Evolutionary conservation across 1,139 yeast genomes (phyloP), one percentile per base, ranked within the genome.

Genomic region (Waltiozyma sp.): DNA sequence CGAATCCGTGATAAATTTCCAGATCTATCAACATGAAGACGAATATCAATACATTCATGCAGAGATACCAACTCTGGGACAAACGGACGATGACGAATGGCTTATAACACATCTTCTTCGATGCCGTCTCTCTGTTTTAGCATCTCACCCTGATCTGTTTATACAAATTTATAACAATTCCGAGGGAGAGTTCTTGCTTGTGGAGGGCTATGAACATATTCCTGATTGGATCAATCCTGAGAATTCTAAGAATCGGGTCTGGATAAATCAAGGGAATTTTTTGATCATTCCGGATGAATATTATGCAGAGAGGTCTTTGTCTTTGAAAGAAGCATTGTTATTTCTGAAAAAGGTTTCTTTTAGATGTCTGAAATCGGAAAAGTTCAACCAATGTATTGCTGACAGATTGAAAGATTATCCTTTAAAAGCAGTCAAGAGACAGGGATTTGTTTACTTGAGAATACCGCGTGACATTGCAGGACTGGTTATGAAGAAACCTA

Each of bases 181-280:
- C 5, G 80, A 73, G 41, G 75, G 77, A 3, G 87, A 80, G 47
- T 70, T 75, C 40, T 44, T 80, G 4, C 55, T 80, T 41, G 68
- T 73, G 11, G 77, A 74, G 45, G 66, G 72, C 3, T 64, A 70
- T 35, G 70, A 72, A 13, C 45, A 52, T 3, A 44, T 72, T 1
- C 77, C 76, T 0, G 63, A 61, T 1, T 70, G 75, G 71, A 49
- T 73, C 10, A 60, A 59, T 11, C 75, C 75, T 0, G 61, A 56
- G 5, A 57, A 58, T 28, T 61, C 73, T 0, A 51, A 57, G 10
- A 69, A 73, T 47, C 57, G 80, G 42, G 60, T 65, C 0, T 72
- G 77, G 77, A 48, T 72, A 14, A 65, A 68, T 46, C 47, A 55
- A 33, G 64, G 63, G 4, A 45, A 58, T 15, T 47, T 69, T 9